Base-by-base conservation (phyloP, 176 grass and related monocot species). In the Raddia distichophylla region DNA sequence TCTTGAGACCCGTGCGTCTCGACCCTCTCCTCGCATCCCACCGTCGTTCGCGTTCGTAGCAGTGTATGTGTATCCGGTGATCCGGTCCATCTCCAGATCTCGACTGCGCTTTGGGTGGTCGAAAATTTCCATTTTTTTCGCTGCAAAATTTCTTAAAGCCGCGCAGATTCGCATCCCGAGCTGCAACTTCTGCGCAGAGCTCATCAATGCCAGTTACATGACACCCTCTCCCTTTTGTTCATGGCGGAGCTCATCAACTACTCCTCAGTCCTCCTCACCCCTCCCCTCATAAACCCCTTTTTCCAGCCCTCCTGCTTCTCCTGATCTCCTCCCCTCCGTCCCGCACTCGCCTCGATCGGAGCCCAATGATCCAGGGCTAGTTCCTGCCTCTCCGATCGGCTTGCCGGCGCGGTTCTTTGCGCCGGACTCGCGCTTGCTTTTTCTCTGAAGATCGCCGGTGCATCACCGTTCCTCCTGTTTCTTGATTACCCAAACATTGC, bases 401-500 rank as follows among this genome's bases (percentile, higher is more conserved):
- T 4, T 35, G 51, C 50, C 50, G 64, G n/a, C 60, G 37, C 79
- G 5, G 67, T 71, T 81, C 67, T 48, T 82, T 27, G 42, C 17
- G 8, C 12, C 35, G 17, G 1, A 53, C 12, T 3, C 15, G 18
- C 13, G 64, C n/a, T 58, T 40, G 37, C 37, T 40, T 40, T 68
- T 19, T 15, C 7, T 69, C 3, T 11, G 49, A 11, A 48, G 42
- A 48, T 51, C 3, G 72, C 63, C 76, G 10, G 63, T 60, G 62
- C 27, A 2, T 77, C 18, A 18, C 16, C 17, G 53, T 17, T 17
- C 53, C 7, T 50, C 40, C 10, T 10, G 1, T 3, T 18, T 16
- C 27, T 50, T 50, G 10, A 69, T 84, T 59, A 33, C 6, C 47
- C 52, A 32, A 6, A 52, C 73, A 76, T 65, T 84, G 72, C 52